Evolutionary conservation across 2,329 filamentous ascomycete species (phyloP).

Genomic region (Calycina herbarum): DNA sequence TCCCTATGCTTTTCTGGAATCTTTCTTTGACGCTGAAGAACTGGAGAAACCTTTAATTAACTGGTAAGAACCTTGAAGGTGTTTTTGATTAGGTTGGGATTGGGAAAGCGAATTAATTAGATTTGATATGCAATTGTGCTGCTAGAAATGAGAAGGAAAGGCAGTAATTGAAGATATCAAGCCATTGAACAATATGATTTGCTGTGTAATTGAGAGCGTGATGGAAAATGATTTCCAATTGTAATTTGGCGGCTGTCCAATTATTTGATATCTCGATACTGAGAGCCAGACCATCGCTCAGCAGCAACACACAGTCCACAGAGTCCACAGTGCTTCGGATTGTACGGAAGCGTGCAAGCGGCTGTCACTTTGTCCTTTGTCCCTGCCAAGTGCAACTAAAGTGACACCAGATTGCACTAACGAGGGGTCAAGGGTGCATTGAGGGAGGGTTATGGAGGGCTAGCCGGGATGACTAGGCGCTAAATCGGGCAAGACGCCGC

Average conservation of each 20-base stretch:
- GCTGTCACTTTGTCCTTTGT: background rate
- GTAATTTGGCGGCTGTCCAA: background rate
- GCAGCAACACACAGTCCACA: background rate
- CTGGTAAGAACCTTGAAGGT: background rate
- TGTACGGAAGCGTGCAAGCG: too few species aligned
- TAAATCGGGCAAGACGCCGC: too few species aligned
- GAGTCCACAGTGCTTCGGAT: background rate
- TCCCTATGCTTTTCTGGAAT: too few species aligned
- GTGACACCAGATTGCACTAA: slow-evolving; percentile 1
- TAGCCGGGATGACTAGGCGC: too few species aligned
- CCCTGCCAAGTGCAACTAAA: background rate
- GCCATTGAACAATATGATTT: background rate
- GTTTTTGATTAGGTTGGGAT: background rate
- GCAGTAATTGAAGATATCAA: background rate
- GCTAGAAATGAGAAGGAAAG: background rate
- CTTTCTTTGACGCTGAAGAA: too few species aligned
- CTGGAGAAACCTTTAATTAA: too few species aligned
- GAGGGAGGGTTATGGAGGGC: too few species aligned
- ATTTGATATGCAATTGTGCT: background rate
- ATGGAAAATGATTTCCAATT: background rate
- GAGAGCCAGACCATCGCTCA: background rate
- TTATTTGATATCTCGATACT: background rate
- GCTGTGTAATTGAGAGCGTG: background rate
- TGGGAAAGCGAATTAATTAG: background rate
- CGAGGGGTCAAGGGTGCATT: background rate